Evolutionary conservation across 768 basidiomycete genomes (phyloP), one percentile per base, ranked within the genome.

Genomic region (Psilocybe tampanensis): DNA sequence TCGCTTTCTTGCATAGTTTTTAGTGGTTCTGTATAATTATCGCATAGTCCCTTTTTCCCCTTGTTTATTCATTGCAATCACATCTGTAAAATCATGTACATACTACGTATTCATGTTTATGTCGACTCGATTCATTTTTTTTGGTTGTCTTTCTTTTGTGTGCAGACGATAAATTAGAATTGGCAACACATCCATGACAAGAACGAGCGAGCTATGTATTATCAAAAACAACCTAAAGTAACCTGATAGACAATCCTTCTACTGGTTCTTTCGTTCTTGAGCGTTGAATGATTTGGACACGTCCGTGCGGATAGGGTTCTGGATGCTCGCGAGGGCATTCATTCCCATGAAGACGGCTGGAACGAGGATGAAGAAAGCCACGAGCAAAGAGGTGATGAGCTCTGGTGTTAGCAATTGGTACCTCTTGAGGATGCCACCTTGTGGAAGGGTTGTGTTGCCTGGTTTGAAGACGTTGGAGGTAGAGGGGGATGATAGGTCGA

Each of bases 371-470:
- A 91, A 89, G 65, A 92, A 75, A 0, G 74, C 72, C 44, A 92
- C 71, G 47, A 92, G 78, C 17, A 93, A 79, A 7, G 78, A 68
- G 3, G 78, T 80, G 70, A 93, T 90, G 47, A 94, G 77, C 0
- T 80, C 88, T 1, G 92, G 88, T 0, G 90, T 90, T 47, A 93
- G 81, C 44, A 92, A 79, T 66, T 92, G 90, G 70, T 92, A 92
- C 32, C 77, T 82, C 59, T 85, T 80, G 23, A 93, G 79, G 54
- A 92, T 85, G 9, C 89, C 88, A 21, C 80, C 83, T 8, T 73
- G 67, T 6, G 79, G 69, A 1, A 76, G 68, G 17, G 77, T 75
- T 11, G 74, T 64, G 54, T 79, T 78, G 50, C 60, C 60, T 12
- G 64, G 61, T 17, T 56, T 60, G 54, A 47, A 62, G 21, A 52